These are phyloP conservation scores for Penicillium antarcticum DNA, from an alignment of 495 filamentous ascomycete species.

Conservation along the genomic window DNA sequence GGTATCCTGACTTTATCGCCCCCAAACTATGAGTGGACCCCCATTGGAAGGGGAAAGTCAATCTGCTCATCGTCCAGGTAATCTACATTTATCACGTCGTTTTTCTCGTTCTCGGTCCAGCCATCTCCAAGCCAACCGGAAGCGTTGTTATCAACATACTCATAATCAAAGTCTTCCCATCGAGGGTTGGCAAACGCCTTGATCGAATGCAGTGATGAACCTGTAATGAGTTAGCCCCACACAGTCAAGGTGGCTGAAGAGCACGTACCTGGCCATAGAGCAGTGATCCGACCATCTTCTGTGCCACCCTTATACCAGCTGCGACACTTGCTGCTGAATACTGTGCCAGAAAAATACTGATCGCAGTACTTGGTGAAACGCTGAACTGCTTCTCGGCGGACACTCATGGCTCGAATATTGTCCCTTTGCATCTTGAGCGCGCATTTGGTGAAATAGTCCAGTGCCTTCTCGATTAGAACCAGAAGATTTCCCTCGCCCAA, in stretches of 20 bases:
- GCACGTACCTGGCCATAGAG: slow-evolving; percentile 42
- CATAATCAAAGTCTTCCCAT: slow-evolving; percentile 43
- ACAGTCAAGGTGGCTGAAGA: background rate
- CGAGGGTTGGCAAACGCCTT: slow-evolving; percentile 32
- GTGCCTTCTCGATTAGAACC: slow-evolving; percentile 42
- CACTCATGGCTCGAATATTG: slow-evolving; percentile 40
- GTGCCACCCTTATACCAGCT: slow-evolving; percentile 53
- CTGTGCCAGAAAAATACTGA: slow-evolving; percentile 44
- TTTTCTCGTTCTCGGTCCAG: slow-evolving; percentile 39
- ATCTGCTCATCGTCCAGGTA: slow-evolving; percentile 40
- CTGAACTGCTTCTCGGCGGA: slow-evolving; percentile 37
- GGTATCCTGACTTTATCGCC: too few relatives aligned
- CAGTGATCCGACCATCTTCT: slow-evolving; percentile 32
- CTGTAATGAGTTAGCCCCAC: slow-evolving; percentile 11
- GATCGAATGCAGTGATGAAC: slow-evolving; percentile 40
- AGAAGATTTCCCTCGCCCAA: slow-evolving; percentile 46
- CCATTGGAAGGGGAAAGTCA: slow-evolving; percentile 27
- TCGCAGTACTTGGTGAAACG: slow-evolving; percentile 47
- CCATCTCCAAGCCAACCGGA: slow-evolving; percentile 42
- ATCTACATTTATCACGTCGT: slow-evolving; percentile 31
- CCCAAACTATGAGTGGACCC: background rate
- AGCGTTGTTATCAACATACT: slow-evolving; percentile 35
- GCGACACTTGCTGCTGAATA: slow-evolving; percentile 46
- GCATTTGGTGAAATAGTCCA: slow-evolving; percentile 52
- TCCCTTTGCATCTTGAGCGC: slow-evolving; percentile 49